Base-by-base conservation (phyloP, 2,329 filamentous ascomycete genomes). In the Aspergillus eucalypticola region DNA sequence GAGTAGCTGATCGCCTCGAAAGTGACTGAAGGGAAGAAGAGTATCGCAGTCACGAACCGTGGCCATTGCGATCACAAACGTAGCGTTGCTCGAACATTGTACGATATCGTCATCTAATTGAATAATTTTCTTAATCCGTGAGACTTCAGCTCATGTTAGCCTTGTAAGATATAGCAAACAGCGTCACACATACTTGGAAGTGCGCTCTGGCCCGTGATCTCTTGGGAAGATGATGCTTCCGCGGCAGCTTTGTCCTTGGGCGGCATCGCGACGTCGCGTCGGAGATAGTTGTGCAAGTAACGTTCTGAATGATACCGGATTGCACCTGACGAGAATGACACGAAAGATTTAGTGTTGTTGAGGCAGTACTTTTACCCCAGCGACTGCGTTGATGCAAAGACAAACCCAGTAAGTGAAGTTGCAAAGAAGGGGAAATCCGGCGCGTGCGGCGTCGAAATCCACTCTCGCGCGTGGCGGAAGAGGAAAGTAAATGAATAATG, bases 61-160 rank as follows among this genome's bases (percentile, higher is more conserved):
- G 21, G 95, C 95, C 61, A 96, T 84, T 1, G 94, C 93, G 70
- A 98, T 96, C 59, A 94, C 88, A 75, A 98, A 98, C 19, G 93
- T 90, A 56, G 94, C 94, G 72, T 96, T 96, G 76, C 93, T 96
- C 50, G 93, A 96, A 76, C 92, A 96, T 73, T 90, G 86, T 64
- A 82, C 83, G 63, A 96, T 90, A 64, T 97, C 94, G 46, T 91
- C 87, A 76, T 99, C 95, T 60, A 92, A 85, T 52, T 87, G 85
- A 62, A 99, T 91, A 73, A 99, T 96, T 79, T 96, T 96, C 79
- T 97, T 97, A 60, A 99, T 91, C 70, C 95, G 87, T 17, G 95
- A 91, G 58, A 98, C 95, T 98, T 69, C 25, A 32, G 5, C 3
- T 21, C 29, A 15, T 1, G 25, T 55, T 39, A 55, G 39, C n/a